Percentiles rank a stretch among this genome's conserved stretches.
Evolutionary conservation across 2,329 filamentous ascomycete genomes (phyloP).

Genomic region (Pseudopithomyces chartarum): DNA sequence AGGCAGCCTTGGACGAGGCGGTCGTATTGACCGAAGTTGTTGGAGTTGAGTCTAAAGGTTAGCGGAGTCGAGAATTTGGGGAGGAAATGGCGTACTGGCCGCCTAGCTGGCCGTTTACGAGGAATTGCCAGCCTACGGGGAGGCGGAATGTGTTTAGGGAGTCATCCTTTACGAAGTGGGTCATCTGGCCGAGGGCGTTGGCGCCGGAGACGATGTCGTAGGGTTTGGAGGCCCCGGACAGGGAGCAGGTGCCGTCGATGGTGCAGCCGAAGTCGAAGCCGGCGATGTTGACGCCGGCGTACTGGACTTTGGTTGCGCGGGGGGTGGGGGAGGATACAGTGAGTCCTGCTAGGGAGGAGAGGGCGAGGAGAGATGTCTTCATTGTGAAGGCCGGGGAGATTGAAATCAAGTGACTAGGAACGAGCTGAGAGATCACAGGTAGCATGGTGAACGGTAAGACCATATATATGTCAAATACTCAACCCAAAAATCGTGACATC

Average conservation of each 20-base stretch:
- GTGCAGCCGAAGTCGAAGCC: slow-evolving; percentile 57
- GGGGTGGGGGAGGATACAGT: not conserved
- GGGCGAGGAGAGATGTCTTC: not conserved
- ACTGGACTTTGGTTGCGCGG: slow-evolving; percentile 24
- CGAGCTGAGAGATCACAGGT: not conserved
- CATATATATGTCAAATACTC: not conserved
- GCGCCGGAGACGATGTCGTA: slow-evolving; percentile 23
- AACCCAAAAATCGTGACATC: not conserved
- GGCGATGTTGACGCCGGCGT: slow-evolving; percentile 51
- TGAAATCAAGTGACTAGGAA: not conserved
- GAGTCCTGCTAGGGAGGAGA: not conserved
- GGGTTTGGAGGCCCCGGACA: slow-evolving; percentile 19
- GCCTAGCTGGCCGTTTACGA: slow-evolving; percentile 59
- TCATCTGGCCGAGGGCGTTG: slow-evolving; percentile 57
- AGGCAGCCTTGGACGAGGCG: slow-evolving; percentile 62
- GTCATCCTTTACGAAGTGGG: slow-evolving; percentile 61
- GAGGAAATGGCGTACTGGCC: slow-evolving; percentile 34
- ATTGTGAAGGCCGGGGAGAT: not conserved
- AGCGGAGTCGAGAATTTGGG: too few species aligned
- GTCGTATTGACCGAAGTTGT: slow-evolving; percentile 59
- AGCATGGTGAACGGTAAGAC: not conserved
- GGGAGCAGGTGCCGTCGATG: slow-evolving; percentile 30
- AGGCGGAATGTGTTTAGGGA: slow-evolving; percentile 63
- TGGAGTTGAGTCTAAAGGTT: slow-evolving; percentile 47
- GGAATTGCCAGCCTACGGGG: slow-evolving; percentile 64